These are phyloP conservation scores for Erysimum cheiri DNA, from an alignment of 441 rosid species.

Conservation along the genomic window DNA sequence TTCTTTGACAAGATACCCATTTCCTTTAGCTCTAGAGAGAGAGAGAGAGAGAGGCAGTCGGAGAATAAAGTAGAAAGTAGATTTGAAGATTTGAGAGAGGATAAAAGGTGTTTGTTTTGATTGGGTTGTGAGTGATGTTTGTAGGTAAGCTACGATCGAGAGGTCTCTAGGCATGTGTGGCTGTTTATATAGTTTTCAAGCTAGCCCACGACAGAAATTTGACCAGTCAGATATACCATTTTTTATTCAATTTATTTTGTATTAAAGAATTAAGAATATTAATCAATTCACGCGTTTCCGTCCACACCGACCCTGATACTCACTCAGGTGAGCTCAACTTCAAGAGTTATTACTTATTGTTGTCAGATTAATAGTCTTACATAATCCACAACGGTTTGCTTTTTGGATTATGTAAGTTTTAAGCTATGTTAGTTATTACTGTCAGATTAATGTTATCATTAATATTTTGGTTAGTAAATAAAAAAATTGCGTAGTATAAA, in stretches of 20 bases:
- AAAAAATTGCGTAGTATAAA: not conserved
- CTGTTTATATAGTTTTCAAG: slow-evolving; percentile 46
- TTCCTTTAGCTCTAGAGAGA: slow-evolving; percentile 27
- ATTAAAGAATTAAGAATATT: slow-evolving; percentile 26
- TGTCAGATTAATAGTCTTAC: no score
- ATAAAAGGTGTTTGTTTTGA: slow-evolving; percentile 14
- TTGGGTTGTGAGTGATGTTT: slow-evolving; percentile 43
- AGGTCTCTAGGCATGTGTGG: slow-evolving; percentile 45
- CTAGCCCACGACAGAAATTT: slow-evolving; percentile 42
- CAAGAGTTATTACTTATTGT: not conserved
- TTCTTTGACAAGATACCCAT: slow-evolving; percentile 71
- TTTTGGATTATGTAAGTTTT: slow-evolving; percentile 19
- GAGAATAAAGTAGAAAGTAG: slow-evolving; percentile 8
- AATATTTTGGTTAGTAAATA: not conserved
- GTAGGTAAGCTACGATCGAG: slow-evolving; percentile 47
- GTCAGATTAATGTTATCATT: not conserved
- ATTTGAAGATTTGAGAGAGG: slow-evolving; percentile 23
- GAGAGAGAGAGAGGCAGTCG: not conserved
- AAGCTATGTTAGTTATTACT: slow-evolving; percentile 31
- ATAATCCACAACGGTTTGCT: slow-evolving; percentile 7
- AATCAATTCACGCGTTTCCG: slow-evolving; percentile 46
- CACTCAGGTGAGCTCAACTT: slow-evolving; percentile 37
- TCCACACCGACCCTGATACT: slow-evolving; percentile 45
- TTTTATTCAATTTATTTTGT: slow-evolving; percentile 20
- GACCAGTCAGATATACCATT: slow-evolving; percentile 32